phyloP scores from a whole-genome alignment of 2,329 filamentous ascomycete genomes.

The Pochonia chlamydosporia region DNA sequence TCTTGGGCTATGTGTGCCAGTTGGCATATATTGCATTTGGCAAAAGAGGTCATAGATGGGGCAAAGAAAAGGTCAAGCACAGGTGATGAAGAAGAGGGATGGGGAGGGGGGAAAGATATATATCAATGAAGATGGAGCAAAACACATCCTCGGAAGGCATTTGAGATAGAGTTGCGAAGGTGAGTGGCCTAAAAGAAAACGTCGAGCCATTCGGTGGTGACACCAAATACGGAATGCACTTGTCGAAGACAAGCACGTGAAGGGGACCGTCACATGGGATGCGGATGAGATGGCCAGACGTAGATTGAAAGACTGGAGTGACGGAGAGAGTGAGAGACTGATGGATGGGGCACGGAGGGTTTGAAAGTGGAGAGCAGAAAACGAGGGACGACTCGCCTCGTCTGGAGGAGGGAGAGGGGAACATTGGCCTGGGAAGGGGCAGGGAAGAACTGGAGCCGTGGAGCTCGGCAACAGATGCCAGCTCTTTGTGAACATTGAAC shows the following conservation, averaged over 20 bases:
- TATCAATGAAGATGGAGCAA: neutral
- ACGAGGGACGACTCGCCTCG: neutral
- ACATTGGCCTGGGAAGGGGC: neutral
- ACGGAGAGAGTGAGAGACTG: neutral
- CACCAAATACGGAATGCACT: slow-evolving; percentile 5
- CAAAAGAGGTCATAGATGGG: neutral
- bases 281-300: neutral
- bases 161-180: slow-evolving; percentile 3
- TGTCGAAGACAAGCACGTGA: slow-evolving; percentile 9
- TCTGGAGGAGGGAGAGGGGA: neutral
- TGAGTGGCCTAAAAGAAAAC: slow-evolving; percentile 4
- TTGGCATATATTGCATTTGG: slow-evolving; percentile 4
- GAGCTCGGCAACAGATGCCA: neutral
- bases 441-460: neutral
- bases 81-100: neutral
- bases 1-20: slow-evolving; percentile 31
- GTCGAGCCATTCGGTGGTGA: slow-evolving; percentile 5
- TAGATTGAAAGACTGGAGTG: neutral
- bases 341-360: neutral
- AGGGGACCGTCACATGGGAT: slow-evolving; percentile 8
- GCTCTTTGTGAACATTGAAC: neutral
- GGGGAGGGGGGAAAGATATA: slow-evolving; percentile 1
- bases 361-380: neutral
- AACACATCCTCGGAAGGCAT: slow-evolving; percentile 10
- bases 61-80: neutral